These are phyloP conservation scores for Tuber borchii DNA, from an alignment of 495 filamentous ascomycete genomes.

Conservation along the genomic window DNA sequence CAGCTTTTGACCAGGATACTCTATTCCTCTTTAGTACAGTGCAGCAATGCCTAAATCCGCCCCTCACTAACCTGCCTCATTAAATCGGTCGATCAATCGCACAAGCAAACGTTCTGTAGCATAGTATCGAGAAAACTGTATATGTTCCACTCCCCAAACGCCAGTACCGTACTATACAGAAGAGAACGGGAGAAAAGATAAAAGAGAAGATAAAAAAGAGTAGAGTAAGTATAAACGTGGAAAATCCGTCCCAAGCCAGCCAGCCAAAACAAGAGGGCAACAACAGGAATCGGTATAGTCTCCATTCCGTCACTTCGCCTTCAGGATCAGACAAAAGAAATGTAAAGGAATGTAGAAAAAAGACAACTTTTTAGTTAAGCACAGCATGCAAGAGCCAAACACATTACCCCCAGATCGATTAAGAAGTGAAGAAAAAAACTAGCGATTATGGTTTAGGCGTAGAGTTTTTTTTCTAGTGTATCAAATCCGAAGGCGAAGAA, in stretches of 20 bases:
- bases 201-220: background rate
- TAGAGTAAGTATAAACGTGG: background rate
- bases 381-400: background rate
- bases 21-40: background rate
- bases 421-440: background rate
- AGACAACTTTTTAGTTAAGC: background rate
- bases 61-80: background rate
- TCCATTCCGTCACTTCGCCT: background rate
- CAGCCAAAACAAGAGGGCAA: background rate
- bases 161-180: background rate
- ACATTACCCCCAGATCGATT: background rate
- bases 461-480: background rate
- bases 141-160: background rate
- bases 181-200: background rate
- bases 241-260: background rate
- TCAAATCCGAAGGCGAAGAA: background rate
- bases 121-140: background rate
- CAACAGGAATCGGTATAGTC: background rate
- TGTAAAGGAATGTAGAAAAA: background rate
- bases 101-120: background rate
- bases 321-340: background rate
- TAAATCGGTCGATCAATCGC: background rate
- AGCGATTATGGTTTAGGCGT: background rate
- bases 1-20: background rate
- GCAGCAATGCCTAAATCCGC: background rate